A percentile compares a stretch with the other conserved stretches of the same genome.
phyloP scores from a whole-genome alignment of 164 flowering plant genomes.

The Nymphaea thermarum region DNA sequence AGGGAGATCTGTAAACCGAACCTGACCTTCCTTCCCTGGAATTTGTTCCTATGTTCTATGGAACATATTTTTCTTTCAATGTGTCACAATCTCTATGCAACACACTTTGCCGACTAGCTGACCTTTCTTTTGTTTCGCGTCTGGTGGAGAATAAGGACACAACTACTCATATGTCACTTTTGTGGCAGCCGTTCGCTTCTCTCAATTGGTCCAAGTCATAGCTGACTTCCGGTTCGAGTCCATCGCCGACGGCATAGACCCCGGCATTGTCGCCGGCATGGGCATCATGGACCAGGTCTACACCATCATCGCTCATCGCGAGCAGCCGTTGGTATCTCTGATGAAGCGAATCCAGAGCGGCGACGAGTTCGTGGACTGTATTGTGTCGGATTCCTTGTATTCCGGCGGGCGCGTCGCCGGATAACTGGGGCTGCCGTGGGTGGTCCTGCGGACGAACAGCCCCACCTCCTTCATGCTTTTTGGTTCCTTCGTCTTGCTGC shows the following conservation, averaged over 20 bases:
- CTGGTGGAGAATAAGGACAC: no score
- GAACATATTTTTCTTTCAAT: no score
- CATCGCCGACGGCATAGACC: conserved; percentile 6
- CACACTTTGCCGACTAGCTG: no score
- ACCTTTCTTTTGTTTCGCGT: no score
- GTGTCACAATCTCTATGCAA: no score
- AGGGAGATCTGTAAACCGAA: no score
- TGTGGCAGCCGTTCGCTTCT: no score
- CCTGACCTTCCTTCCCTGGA: no score
- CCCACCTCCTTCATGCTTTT: conserved; percentile 9
- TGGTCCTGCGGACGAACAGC: conserved; percentile 22
- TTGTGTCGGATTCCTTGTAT: conserved; percentile 32
- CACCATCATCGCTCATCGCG: conserved; percentile 18
- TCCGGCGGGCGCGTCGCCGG: conserved; percentile 23
- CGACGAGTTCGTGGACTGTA: conserved; percentile 13
- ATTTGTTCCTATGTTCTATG: no score
- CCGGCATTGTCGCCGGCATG: neutral
- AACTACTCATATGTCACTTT: no score
- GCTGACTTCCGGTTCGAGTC: conserved; percentile 24
- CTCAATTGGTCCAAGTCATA: no score
- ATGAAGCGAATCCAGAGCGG: neutral
- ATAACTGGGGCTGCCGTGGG: conserved; percentile 16
- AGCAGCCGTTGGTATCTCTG: conserved; percentile 7
- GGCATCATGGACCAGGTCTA: conserved; percentile 6
- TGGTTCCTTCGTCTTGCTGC: conserved; percentile 10